These are phyloP conservation scores for Epichloe gansuensis DNA, from an alignment of 2,329 filamentous ascomycete genomes.

Conservation along the genomic window DNA sequence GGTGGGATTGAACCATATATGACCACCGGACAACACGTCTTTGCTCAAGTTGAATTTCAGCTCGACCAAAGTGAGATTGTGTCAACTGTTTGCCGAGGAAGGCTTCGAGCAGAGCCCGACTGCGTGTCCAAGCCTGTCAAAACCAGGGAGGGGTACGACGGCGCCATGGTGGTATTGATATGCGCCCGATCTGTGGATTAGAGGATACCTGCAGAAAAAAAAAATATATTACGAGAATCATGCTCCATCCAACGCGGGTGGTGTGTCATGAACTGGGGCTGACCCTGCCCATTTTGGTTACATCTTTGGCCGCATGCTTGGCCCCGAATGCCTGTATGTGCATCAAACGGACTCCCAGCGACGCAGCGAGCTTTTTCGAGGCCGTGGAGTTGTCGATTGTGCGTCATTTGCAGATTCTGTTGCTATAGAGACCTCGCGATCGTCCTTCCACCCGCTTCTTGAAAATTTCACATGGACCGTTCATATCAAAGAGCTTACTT, in stretches of 20 bases:
- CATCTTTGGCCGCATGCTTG: constrained; percentile 4
- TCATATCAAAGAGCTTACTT: not conserved
- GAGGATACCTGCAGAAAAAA: not conserved
- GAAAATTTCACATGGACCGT: not conserved
- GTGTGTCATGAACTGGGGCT: constrained; percentile 1
- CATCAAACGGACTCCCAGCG: not conserved
- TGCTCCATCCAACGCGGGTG: not conserved
- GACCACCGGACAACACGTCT: not conserved
- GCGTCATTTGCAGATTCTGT: not conserved
- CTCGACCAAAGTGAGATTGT: not conserved
- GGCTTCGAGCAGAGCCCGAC: not conserved
- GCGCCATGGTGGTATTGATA: not conserved
- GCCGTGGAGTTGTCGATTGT: not conserved
- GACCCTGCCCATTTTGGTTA: constrained; percentile 1
- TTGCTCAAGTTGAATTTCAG: not conserved
- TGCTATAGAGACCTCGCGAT: not conserved
- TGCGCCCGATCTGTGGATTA: not conserved
- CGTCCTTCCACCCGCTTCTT: not conserved
- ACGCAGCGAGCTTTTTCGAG: not conserved
- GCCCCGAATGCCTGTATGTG: constrained; percentile 1
- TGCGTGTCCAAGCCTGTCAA: too few relatives aligned
- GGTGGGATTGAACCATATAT: not conserved
- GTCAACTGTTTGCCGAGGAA: not conserved
- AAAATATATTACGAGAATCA: not conserved
- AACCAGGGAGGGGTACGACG: not conserved